These are phyloP conservation scores for Pestalotiopsis sp. DNA, from an alignment of 2,329 filamentous ascomycete genomes.

Conservation along the genomic window DNA sequence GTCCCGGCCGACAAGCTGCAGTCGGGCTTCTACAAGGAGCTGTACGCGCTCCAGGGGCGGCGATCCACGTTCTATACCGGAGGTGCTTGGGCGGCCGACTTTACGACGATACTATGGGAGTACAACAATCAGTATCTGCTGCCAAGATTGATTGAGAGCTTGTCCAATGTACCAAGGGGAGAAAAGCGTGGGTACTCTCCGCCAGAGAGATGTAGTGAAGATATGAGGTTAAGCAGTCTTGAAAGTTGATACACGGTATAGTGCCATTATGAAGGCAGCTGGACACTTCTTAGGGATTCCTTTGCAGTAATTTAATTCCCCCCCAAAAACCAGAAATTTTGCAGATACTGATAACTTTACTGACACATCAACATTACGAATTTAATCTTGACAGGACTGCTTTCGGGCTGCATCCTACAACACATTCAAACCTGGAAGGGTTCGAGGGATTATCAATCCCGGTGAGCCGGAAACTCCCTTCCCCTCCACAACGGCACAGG, in stretches of 20 bases:
- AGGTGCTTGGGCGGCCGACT: constrained; percentile 31
- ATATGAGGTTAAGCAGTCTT: too few species aligned
- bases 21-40: constrained; percentile 34
- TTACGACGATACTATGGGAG: constrained; percentile 33
- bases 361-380: neutral
- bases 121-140: constrained; percentile 30
- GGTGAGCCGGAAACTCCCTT: neutral
- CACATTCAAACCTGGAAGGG: too few species aligned
- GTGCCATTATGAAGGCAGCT: neutral
- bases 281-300: neutral
- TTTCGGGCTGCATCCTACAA: too few species aligned
- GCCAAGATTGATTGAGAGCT: constrained; percentile 24
- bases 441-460: neutral
- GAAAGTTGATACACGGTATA: neutral
- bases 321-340: neutral
- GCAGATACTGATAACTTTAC: neutral
- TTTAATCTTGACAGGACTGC: too few species aligned
- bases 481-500: neutral
- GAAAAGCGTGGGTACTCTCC: neutral
- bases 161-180: neutral
- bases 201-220: too few species aligned
- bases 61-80: constrained; percentile 42
- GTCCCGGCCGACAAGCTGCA: constrained; percentile 28
- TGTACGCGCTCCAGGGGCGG: constrained; percentile 38
- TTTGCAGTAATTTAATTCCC: neutral